Conservation (phyloP, 441 rosid species). For the Populus hybrid region DNA sequence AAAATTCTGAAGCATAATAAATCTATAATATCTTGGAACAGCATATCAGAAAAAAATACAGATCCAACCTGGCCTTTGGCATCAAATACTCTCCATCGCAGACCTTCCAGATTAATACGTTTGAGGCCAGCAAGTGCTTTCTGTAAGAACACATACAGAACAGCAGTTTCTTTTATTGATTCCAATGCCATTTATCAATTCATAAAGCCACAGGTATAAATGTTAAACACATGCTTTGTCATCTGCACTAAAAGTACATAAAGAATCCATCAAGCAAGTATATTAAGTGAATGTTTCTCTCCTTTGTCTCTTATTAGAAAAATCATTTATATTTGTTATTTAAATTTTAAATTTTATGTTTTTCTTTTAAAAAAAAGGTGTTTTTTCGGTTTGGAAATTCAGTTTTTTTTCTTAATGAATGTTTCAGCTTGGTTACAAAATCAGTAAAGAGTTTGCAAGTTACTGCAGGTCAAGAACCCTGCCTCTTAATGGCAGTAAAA, state of each 20-base stretch:
- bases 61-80: constrained; percentile 79
- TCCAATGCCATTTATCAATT: constrained; percentile 7
- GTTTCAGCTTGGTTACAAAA: no score
- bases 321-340: no score
- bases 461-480: no score
- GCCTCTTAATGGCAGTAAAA: no score
- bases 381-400: no score
- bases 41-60: background rate
- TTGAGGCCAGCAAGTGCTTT: constrained; percentile 91
- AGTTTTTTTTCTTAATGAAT: no score
- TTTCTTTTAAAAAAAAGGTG: no score
- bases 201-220: background rate
- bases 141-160: constrained; percentile 40
- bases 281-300: background rate
- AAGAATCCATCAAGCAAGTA: background rate
- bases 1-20: background rate
- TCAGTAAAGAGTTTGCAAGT: no score
- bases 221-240: background rate
- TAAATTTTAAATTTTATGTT: no score
- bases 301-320: background rate
- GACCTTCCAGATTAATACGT: constrained; percentile 91
- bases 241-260: background rate
- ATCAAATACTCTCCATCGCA: no score
- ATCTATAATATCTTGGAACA: background rate
- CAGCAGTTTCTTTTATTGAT: background rate